phyloP scores from a whole-genome alignment of 352 stramenopile genomes.

The Phytopythium delawarense region DNA sequence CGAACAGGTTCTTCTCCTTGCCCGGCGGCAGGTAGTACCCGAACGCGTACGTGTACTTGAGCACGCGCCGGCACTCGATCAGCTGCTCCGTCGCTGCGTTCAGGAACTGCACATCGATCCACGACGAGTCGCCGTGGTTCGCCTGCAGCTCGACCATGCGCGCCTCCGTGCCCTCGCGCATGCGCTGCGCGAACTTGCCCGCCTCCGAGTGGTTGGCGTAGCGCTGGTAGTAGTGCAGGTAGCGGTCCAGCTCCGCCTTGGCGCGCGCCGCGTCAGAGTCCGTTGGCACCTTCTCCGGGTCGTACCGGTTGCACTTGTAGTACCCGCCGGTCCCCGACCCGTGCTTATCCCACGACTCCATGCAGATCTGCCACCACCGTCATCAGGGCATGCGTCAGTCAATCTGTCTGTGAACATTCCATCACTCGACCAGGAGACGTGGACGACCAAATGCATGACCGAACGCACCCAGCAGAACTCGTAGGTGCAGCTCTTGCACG shows the following conservation, averaged over 20 bases:
- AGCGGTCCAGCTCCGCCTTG: conserved; percentile 97
- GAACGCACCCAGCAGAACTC: conserved; percentile 97
- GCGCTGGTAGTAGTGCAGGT: conserved; percentile 99
- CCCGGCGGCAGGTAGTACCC: conserved; percentile 91
- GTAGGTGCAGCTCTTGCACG: conserved; percentile 88
- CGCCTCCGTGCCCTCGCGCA: conserved; percentile 93
- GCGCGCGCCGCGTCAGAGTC: conserved; percentile 89
- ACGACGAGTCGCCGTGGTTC: conserved; percentile 86
- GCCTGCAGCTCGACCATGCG: conserved; percentile 96
- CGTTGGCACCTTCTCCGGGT: conserved; percentile 42
- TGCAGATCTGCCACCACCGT: conserved; percentile 75
- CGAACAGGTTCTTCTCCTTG: conserved; percentile 93
- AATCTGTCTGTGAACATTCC: too few relatives aligned
- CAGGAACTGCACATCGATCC: conserved; percentile 99
- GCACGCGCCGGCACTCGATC: conserved; percentile 96
- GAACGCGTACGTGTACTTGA: conserved; percentile 98
- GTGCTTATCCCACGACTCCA: conserved; percentile 95
- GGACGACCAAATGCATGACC: too few relatives aligned
- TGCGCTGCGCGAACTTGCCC: conserved; percentile 96
- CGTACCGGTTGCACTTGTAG: conserved; percentile 99
- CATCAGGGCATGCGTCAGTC: background rate
- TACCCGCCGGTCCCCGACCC: conserved; percentile 96
- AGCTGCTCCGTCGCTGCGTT: conserved; percentile 95
- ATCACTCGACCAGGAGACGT: too few relatives aligned
- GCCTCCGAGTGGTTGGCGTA: conserved; percentile 96